Evolutionary conservation across 2,329 filamentous ascomycete species (phyloP), one percentile per base, ranked within the genome.

Genomic region (Scedosporium apiospermum): DNA sequence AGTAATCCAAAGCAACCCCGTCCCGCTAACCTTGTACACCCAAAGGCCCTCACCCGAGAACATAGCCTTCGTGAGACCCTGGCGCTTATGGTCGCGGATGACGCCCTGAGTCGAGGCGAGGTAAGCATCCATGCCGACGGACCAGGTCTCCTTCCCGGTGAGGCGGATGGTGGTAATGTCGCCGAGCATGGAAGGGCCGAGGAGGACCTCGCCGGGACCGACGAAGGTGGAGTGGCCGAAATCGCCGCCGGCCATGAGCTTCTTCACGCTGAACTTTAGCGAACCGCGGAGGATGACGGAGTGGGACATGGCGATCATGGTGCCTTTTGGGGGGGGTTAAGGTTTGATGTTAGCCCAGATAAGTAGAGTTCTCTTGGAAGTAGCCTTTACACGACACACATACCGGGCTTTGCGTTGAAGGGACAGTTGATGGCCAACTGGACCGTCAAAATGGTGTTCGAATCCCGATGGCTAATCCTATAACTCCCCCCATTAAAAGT

Each of bases 401-500:
- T 53, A 61, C 59, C 60, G 18, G 95, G 92, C 71, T 91, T 95
- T 2, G 86, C 91, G 23, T 80, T 81, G 60, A 98, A 74, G 0
- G 93, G 93, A 69, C 91, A 96, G 2, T 92, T 92, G 73, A 95
- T 89, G 12, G 93, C 93, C 57, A 98, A 77, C 73, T 97, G 93
- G 23, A 97, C 76, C 0, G 93, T 98, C 65, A 97, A 75, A 67
- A 97, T 88, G 1, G 90, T 92, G 73, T 98, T 99, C 64, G 86
- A 88, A 73, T 97, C 92, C 23, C 95, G 83, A 71, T 99, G 95
- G 70, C 90, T 95, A 71, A 98, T 92, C 53, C 95, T 84, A 73
- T 93, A 99, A 71, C 90, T 93, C 12, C 95, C 95, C 16, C 95
- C 95, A 72, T 98, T 98, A 79, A 98, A 99, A 0, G 89, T 95